Conservation (phyloP, 2,329 filamentous ascomycete genomes). For the Xylaria sp. region DNA sequence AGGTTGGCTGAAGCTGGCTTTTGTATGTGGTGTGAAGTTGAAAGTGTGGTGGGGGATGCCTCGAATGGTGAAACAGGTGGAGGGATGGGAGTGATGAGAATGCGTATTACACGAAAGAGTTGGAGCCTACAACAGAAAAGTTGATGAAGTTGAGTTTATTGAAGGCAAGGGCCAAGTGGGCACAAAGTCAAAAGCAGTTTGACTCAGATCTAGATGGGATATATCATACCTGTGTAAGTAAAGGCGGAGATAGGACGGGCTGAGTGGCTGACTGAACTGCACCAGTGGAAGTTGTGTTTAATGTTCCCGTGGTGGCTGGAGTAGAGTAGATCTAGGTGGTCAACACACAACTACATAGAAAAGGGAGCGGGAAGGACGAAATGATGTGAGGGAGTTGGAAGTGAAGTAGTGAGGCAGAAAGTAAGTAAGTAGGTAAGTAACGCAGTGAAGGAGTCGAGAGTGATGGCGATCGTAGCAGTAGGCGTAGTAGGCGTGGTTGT, state of each 20-base stretch:
- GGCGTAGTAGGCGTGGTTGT: background rate
- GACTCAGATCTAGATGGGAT: background rate
- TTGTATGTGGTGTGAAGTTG: background rate
- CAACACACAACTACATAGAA: background rate
- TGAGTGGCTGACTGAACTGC: background rate
- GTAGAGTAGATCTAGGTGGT: background rate
- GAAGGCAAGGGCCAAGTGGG: background rate
- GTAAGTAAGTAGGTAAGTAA: background rate
- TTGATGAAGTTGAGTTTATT: background rate
- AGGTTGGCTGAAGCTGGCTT: background rate
- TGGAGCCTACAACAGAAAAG: background rate
- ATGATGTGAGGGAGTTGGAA: background rate
- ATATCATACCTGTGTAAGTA: conserved; percentile 6
- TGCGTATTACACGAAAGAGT: background rate
- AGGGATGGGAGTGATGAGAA: background rate
- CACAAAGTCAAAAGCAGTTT: background rate
- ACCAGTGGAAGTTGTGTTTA: background rate
- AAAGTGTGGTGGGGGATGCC: background rate
- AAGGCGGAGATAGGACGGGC: background rate
- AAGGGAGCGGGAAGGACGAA: background rate
- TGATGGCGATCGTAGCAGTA: too few species aligned
- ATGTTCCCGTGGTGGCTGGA: background rate
- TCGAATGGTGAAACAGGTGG: background rate
- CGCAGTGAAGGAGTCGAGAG: too few species aligned
- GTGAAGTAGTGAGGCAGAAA: background rate